phyloP scores from a whole-genome alignment of 2,329 filamentous ascomycete genomes.

The Teratosphaeria zuluensis region DNA sequence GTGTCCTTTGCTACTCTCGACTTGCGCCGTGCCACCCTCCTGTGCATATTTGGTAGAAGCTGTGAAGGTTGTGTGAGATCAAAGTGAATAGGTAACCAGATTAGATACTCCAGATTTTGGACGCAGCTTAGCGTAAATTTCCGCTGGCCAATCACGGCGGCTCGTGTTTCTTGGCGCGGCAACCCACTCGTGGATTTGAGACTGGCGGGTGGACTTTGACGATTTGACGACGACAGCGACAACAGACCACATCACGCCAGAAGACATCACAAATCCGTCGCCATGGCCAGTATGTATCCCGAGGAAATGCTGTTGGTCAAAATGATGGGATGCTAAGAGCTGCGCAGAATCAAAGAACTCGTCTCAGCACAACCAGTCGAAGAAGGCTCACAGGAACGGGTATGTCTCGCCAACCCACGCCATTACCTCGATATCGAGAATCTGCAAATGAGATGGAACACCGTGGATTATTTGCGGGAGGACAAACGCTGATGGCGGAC shows the following conservation, averaged over 20 bases:
- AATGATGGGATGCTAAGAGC: slow-evolving; percentile 8
- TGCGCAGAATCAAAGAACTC: slow-evolving; percentile 95
- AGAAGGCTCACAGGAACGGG: slow-evolving; percentile 99
- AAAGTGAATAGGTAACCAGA: background rate
- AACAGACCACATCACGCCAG: background rate
- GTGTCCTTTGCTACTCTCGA: too few relatives aligned
- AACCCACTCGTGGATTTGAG: background rate
- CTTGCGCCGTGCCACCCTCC: too few relatives aligned
- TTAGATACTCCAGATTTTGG: background rate
- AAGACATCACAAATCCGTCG: slow-evolving; percentile 24
- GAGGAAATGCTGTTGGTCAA: background rate
- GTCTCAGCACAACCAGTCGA: slow-evolving; percentile 96
- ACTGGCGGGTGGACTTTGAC: background rate
- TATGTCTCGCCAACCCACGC: slow-evolving; percentile 44
- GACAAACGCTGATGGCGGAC: slow-evolving; percentile 1
- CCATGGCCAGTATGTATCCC: slow-evolving; percentile 60
- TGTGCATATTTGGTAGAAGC: too few relatives aligned
- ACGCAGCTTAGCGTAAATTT: background rate
- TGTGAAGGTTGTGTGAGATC: too few relatives aligned
- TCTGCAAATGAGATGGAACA: background rate
- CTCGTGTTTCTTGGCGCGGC: background rate
- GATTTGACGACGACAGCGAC: background rate
- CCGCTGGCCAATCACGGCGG: too few relatives aligned
- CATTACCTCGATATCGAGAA: slow-evolving; percentile 1
- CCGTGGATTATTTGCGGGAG: background rate